Evolutionary conservation across 495 filamentous ascomycete species (phyloP).

Genomic region (Aeminium ludgeri): DNA sequence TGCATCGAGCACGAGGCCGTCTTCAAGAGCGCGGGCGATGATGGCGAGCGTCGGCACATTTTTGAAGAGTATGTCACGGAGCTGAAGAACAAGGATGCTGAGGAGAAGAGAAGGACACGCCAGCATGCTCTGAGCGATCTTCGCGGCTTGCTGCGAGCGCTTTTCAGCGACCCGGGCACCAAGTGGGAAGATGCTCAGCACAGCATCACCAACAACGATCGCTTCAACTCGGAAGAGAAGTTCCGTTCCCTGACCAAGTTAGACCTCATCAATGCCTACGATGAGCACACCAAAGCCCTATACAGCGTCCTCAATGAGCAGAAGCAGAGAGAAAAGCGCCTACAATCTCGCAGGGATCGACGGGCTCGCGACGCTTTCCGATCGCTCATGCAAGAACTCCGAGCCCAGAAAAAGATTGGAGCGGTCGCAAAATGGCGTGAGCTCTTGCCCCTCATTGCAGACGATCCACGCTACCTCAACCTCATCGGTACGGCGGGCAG

Average conservation of each 20-base stretch:
- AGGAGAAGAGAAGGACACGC: conserved; percentile 51
- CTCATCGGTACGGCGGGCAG: conserved; percentile 81
- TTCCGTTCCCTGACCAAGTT: conserved; percentile 75
- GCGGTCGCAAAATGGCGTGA: conserved; percentile 82
- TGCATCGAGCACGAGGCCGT: conserved; percentile 93
- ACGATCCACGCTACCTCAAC: conserved; percentile 68
- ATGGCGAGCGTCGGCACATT: conserved; percentile 74
- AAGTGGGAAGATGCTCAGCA: conserved; percentile 84
- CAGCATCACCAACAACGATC: conserved; percentile 60
- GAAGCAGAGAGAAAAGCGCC: conserved; percentile 68
- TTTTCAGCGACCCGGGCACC: conserved; percentile 83
- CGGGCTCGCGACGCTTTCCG: conserved; percentile 69
- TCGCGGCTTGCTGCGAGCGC: conserved; percentile 58
- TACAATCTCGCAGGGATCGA: conserved; percentile 63
- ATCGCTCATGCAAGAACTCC: conserved; percentile 55
- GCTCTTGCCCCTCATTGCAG: conserved; percentile 56
- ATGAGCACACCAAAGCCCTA: conserved; percentile 82
- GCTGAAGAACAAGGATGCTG: conserved; percentile 59
- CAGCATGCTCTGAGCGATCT: conserved; percentile 80
- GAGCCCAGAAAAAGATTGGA: conserved; percentile 65
- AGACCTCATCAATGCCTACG: conserved; percentile 83
- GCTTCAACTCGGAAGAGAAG: conserved; percentile 71
- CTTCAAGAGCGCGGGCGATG: conserved; percentile 77
- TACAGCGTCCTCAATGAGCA: conserved; percentile 82
- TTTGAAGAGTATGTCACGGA: conserved; percentile 88